Evolutionary conservation across 1,284 basidiomycete species (phyloP).

Genomic region (Austroboletus novae-zelandiae): DNA sequence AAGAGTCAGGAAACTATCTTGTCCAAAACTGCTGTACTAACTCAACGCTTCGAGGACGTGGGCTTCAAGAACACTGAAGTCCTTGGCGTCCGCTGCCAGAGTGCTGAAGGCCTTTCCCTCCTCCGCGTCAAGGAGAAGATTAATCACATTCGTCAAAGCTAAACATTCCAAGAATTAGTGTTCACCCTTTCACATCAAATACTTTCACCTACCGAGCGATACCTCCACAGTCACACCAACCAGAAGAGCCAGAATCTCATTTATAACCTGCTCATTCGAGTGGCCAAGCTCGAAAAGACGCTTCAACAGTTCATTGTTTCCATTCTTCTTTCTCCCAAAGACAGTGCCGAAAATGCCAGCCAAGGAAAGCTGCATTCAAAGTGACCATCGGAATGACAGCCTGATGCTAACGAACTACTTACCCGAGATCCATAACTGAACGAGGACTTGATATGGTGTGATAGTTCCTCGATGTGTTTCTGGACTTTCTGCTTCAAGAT

Average conservation of each 20-base stretch:
- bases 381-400: background rate
- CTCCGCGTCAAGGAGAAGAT: slow-evolving; percentile 56
- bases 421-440: slow-evolving; percentile 33
- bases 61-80: slow-evolving; percentile 41
- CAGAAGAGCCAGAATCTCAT: slow-evolving; percentile 69
- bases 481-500: slow-evolving; percentile 50
- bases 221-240: slow-evolving; percentile 67
- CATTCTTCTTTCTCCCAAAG: slow-evolving; percentile 48
- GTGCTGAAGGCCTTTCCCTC: slow-evolving; percentile 40
- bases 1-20: slow-evolving; percentile 4
- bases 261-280: slow-evolving; percentile 58
- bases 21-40: slow-evolving; percentile 35
- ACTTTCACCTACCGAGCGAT: slow-evolving; percentile 50
- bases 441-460: slow-evolving; percentile 53
- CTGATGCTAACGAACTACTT: background rate
- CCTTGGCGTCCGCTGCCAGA: slow-evolving; percentile 38
- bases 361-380: slow-evolving; percentile 46
- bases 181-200: background rate
- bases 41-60: slow-evolving; percentile 67
- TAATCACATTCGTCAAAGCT: slow-evolving; percentile 52
- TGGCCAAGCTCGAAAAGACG: slow-evolving; percentile 54
- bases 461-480: slow-evolving; percentile 49
- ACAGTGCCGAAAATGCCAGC: slow-evolving; percentile 45
- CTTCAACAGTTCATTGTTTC: slow-evolving; percentile 52
- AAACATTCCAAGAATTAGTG: slow-evolving; percentile 6